Conservation (phyloP, 768 basidiomycete genomes). For the Lactarius hatsudake region DNA sequence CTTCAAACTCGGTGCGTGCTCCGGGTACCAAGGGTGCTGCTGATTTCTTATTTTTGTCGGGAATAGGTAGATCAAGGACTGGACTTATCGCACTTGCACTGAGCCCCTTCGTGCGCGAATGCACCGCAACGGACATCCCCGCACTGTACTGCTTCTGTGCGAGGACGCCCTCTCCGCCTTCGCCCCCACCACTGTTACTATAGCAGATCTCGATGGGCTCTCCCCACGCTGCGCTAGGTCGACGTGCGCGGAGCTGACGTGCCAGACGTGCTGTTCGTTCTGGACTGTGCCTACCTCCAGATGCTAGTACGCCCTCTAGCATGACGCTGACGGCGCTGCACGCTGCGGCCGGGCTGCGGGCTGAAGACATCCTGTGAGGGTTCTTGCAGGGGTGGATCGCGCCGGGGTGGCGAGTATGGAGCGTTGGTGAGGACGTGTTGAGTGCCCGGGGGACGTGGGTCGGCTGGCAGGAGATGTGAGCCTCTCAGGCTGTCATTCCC, state of each 20-base stretch:
- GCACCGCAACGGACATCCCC: slow-evolving; percentile 26
- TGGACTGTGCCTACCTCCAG: slow-evolving; percentile 3
- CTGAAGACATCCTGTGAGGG: slow-evolving; percentile 34
- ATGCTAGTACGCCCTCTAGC: not conserved
- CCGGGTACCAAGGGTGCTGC: slow-evolving; percentile 9
- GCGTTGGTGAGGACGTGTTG: slow-evolving; percentile 13
- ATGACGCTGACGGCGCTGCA: not conserved
- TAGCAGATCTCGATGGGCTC: slow-evolving; percentile 21
- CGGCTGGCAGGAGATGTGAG: too few species aligned
- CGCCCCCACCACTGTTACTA: not conserved
- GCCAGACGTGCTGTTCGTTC: not conserved
- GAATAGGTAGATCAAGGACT: not conserved
- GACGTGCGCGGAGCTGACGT: not conserved
- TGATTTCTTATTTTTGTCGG: not conserved
- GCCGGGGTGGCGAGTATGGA: slow-evolving; percentile 24
- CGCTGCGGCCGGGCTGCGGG: slow-evolving; percentile 19
- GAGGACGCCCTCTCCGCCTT: slow-evolving; percentile 15
- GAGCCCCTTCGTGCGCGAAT: slow-evolving; percentile 19
- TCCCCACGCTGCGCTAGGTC: not conserved
- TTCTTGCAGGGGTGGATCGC: slow-evolving; percentile 32
- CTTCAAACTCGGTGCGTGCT: slow-evolving; percentile 64
- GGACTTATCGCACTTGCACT: slow-evolving; percentile 6
- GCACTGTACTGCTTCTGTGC: slow-evolving; percentile 25
- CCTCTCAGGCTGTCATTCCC: too few species aligned
- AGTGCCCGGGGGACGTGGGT: not conserved